Conservation (phyloP, 176 grass and related monocot genomes). For the Eremochloa ophiuroides region DNA sequence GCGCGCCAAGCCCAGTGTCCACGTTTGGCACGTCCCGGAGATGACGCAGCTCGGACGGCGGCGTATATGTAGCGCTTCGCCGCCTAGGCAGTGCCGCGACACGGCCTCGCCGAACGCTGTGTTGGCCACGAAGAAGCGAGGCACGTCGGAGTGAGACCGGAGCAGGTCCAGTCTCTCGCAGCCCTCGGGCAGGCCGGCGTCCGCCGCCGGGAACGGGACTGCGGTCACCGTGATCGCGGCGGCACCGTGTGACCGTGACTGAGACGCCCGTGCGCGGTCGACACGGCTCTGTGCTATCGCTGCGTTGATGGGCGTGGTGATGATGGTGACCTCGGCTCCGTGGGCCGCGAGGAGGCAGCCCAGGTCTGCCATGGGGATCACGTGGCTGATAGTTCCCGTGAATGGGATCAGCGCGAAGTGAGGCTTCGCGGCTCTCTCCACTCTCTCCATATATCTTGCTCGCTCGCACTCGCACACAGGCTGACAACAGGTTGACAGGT, state of each 20-base stretch:
- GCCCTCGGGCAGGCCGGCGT: conserved; percentile 44
- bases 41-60: conserved; percentile 53
- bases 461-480: not conserved
- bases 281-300: conserved; percentile 27
- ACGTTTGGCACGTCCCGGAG: conserved; percentile 41
- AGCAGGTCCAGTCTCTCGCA: conserved; percentile 56
- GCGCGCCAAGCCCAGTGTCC: conserved; percentile 38
- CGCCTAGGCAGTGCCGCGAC: not conserved
- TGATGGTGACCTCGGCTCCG: conserved; percentile 38
- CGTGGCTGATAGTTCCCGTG: conserved; percentile 36
- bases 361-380: conserved; percentile 55
- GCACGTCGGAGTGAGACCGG: conserved; percentile 6
- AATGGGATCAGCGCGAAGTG: conserved; percentile 70
- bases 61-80: not conserved
- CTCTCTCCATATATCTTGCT: conserved; percentile 25
- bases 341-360: conserved; percentile 53
- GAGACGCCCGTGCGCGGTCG: not conserved
- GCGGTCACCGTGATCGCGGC: conserved; percentile 33
- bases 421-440: conserved; percentile 26
- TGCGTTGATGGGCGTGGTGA: conserved; percentile 58
- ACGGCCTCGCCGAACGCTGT: conserved; percentile 33
- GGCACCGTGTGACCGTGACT: not conserved
- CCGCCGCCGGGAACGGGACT: conserved; percentile 44
- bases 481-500: too few species aligned
- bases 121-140: conserved; percentile 32